Percentiles rank a stretch among this genome's conserved stretches.
Evolutionary conservation across 768 basidiomycete species (phyloP).

Genomic region (Tylopilus plumbeoviolaceoides): DNA sequence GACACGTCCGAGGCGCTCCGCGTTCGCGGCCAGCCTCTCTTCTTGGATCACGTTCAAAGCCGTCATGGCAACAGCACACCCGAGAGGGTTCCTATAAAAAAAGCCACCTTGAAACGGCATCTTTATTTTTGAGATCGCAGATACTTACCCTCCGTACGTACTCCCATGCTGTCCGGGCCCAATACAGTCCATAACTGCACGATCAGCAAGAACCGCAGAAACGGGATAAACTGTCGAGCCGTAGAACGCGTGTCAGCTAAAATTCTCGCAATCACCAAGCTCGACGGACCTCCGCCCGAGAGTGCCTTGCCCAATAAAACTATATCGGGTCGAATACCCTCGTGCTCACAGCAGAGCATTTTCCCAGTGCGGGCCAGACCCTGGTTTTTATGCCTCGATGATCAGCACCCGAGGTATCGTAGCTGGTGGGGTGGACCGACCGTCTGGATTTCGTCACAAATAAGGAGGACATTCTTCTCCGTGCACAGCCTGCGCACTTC

Average conservation of each 20-base stretch:
- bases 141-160: slow-evolving; percentile 83
- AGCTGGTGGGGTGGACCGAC: slow-evolving; percentile 35
- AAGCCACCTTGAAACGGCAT: not conserved
- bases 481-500: slow-evolving; percentile 80
- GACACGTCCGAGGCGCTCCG: slow-evolving; percentile 69
- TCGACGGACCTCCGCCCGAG: slow-evolving; percentile 79
- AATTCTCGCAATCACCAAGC: not conserved
- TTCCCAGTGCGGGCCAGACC: slow-evolving; percentile 92
- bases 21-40: slow-evolving; percentile 81
- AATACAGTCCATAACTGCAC: slow-evolving; percentile 92
- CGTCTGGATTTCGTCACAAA: slow-evolving; percentile 98
- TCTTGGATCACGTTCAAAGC: slow-evolving; percentile 88
- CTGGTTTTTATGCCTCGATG: slow-evolving; percentile 31
- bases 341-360: slow-evolving; percentile 88
- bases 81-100: slow-evolving; percentile 75
- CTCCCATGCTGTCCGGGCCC: slow-evolving; percentile 93
- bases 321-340: slow-evolving; percentile 85
- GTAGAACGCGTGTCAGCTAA: slow-evolving; percentile 5
- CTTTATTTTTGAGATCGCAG: not conserved
- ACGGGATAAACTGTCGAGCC: slow-evolving; percentile 79
- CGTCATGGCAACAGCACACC: slow-evolving; percentile 93
- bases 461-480: slow-evolving; percentile 90
- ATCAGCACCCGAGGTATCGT: not conserved
- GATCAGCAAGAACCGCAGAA: slow-evolving; percentile 87
- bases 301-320: slow-evolving; percentile 94